phyloP scores from a whole-genome alignment of 495 filamentous ascomycete species.

The Bombardia bombarda region DNA sequence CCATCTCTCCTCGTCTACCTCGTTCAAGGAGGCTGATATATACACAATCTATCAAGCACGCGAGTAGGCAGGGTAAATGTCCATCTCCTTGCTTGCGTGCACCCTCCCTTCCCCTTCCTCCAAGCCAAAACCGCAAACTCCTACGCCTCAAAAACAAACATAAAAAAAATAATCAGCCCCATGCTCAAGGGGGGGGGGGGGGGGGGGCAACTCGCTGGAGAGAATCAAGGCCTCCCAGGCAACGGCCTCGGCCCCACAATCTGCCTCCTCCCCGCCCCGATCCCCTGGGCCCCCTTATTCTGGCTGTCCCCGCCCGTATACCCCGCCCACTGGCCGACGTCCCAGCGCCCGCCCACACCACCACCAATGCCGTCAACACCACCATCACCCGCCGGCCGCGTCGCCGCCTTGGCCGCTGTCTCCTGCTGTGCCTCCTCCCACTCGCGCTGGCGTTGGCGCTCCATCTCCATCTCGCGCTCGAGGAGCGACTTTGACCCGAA shows the following conservation, averaged over 20 bases:
- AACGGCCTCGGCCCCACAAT: slow-evolving; percentile 70
- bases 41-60: too few relatives aligned
- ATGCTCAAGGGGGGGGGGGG: too few relatives aligned
- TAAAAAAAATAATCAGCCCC: too few relatives aligned
- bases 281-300: slow-evolving; percentile 61
- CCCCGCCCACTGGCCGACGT: slow-evolving; percentile 78
- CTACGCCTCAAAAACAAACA: too few relatives aligned
- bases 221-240: slow-evolving; percentile 28
- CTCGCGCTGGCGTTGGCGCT: slow-evolving; percentile 84
- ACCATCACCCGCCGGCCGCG: slow-evolving; percentile 35
- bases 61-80: too few relatives aligned
- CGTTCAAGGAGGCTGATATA: too few relatives aligned
- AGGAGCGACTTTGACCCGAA: slow-evolving; percentile 78
- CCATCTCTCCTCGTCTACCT: too few relatives aligned
- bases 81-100: too few relatives aligned
- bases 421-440: slow-evolving; percentile 90
- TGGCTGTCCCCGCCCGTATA: slow-evolving; percentile 79
- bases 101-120: too few relatives aligned
- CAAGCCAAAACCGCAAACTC: too few relatives aligned
- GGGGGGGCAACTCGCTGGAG: too few relatives aligned
- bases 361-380: slow-evolving; percentile 46
- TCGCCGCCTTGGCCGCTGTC: slow-evolving; percentile 49
- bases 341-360: slow-evolving; percentile 62
- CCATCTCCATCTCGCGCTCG: slow-evolving; percentile 92
- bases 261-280: slow-evolving; percentile 69